phyloP scores from a whole-genome alignment of 225 moss, liverwort and hornwort genomes.

The Bryum argenteum region DNA sequence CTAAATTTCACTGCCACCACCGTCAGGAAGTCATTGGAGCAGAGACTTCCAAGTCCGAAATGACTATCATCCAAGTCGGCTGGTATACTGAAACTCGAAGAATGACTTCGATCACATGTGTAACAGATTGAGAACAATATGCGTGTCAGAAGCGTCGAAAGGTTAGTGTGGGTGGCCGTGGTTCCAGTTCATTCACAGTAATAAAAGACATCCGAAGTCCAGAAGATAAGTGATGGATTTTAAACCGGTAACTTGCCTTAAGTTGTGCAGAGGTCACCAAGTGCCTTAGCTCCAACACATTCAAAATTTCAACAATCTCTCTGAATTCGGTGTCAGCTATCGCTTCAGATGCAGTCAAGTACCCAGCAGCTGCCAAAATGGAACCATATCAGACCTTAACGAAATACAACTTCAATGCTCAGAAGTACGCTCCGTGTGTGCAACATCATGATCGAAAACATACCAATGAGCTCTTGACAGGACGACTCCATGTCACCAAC shows the following conservation, averaged over 20 bases:
- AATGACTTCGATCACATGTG: neutral
- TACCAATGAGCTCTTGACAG: slow-evolving; percentile 73
- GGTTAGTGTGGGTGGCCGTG: neutral
- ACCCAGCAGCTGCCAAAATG: slow-evolving; percentile 66
- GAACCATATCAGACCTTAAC: slow-evolving; percentile 36
- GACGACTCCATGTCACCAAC: slow-evolving; percentile 61
- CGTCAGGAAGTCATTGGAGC: neutral
- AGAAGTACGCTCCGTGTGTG: neutral
- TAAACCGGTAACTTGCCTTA: slow-evolving; percentile 54
- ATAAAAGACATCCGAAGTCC: slow-evolving; percentile 16
- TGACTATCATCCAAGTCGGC: neutral
- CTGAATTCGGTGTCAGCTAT: slow-evolving; percentile 52
- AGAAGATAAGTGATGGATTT: slow-evolving; percentile 22
- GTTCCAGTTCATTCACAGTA: slow-evolving; percentile 7
- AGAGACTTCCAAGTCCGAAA: neutral
- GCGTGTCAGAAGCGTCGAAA: neutral
- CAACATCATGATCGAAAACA: slow-evolving; percentile 17
- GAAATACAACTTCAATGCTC: slow-evolving; percentile 4
- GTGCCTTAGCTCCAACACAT: slow-evolving; percentile 71
- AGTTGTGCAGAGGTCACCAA: slow-evolving; percentile 60
- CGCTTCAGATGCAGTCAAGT: slow-evolving; percentile 59
- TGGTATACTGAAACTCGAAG: neutral
- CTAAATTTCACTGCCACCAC: neutral
- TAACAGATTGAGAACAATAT: slow-evolving; percentile 1
- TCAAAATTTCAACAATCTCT: slow-evolving; percentile 68